Conservation (phyloP, 805 yeast genomes). For the Cyberlindnera japonica region DNA sequence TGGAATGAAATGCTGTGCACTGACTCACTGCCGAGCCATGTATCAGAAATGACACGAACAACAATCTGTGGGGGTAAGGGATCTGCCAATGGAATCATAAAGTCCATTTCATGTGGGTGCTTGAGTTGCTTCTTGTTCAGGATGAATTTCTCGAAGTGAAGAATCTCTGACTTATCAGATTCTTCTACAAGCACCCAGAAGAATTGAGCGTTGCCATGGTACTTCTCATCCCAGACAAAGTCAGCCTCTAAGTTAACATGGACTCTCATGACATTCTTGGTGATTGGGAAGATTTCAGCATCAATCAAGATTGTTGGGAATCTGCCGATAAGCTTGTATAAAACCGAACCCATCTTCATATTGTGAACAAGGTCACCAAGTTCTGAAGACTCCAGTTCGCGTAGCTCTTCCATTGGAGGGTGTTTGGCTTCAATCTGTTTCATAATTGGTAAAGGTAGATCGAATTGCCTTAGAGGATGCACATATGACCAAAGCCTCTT, state of each 20-base stretch:
- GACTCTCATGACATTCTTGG: constrained; percentile 79
- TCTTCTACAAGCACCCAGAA: constrained; percentile 95
- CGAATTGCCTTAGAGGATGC: constrained; percentile 89
- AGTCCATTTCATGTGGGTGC: constrained; percentile 69
- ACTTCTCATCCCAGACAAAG: constrained; percentile 78
- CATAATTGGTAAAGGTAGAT: constrained; percentile 62
- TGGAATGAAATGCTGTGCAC: constrained; percentile 79
- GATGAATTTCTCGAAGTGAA: constrained; percentile 81
- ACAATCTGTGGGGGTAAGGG: constrained; percentile 89
- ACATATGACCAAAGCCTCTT: constrained; percentile 82
- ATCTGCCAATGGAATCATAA: constrained; percentile 86
- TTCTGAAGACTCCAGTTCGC: constrained; percentile 72
- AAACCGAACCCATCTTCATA: constrained; percentile 59
- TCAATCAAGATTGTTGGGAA: constrained; percentile 76
- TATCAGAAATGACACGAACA: constrained; percentile 74
- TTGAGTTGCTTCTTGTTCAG: constrained; percentile 55
- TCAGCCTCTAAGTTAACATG: constrained; percentile 68
- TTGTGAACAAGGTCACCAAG: constrained; percentile 91
- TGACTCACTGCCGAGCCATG: constrained; percentile 86
- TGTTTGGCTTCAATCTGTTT: constrained; percentile 59
- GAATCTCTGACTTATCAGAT: constrained; percentile 63
- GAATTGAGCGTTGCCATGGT: constrained; percentile 80
- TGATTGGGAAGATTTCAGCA: constrained; percentile 85
- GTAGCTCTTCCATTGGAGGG: constrained; percentile 65
- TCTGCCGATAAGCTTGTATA: constrained; percentile 57